Base-by-base conservation (phyloP, 2,329 filamentous ascomycete genomes). In the Clarireedia monteithiana region DNA sequence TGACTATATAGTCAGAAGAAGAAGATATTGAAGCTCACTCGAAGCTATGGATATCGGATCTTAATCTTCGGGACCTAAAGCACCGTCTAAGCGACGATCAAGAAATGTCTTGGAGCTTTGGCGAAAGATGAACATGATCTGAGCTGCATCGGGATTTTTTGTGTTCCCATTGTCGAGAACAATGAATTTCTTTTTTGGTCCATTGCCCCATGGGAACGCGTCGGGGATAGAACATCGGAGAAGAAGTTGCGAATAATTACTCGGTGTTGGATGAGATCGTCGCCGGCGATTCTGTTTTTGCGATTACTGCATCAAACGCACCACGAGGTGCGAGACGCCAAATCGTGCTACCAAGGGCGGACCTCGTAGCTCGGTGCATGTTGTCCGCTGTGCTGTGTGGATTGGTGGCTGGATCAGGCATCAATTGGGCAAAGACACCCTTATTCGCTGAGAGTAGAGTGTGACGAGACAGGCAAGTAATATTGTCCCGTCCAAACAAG, bases 391-490 rank as follows among this genome's bases (percentile, higher is more conserved):
- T 48, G 51, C 34, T 15, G 17, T 26, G 15, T 44, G 42, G 23
- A 53, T 20, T 39, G 44, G 51, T 53, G 51, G 44, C 51, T 53
- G 51, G 40, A 53, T 53, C 30, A 53, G 51, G 51, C 51, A 53
- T 53, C 34, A 53, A 48, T 34, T 53, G 51, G 51, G 51, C 51
- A 53, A 53, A 38, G 46, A 27, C 26, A 17, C 24, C 44, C 51
- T n/a, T 47, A 38, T 23, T 30, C 30, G 47, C 17, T 45, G 24
- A 12, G 30, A 40, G 48, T 14, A 53, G 26, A 44, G 51, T 53
- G 51, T 53, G 51, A 53, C 51, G 27, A 53, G 44, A 53, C 47
- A 38, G 20, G 26, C n/a, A 38, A 36, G 38, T 46, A 36, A n/a
- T 14, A 15, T 23, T 20, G 30, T 23, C 42, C n/a, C n/a, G 50